These are phyloP conservation scores for Melianthus villosus DNA, from an alignment of 441 rosid species.

Conservation along the genomic window DNA sequence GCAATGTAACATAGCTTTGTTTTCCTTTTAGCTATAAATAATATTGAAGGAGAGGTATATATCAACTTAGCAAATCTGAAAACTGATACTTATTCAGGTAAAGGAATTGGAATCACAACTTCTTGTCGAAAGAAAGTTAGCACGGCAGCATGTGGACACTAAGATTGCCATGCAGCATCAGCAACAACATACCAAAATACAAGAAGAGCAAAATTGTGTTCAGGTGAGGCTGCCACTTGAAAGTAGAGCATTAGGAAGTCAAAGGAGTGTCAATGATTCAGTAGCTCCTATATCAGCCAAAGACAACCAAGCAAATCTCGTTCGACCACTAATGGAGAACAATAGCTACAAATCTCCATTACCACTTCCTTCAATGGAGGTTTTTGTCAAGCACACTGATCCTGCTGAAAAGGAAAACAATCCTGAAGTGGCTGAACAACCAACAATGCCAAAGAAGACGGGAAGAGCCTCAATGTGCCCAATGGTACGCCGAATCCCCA, in stretches of 20 bases:
- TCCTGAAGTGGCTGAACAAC: slow-evolving; percentile 41
- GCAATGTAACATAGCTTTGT: too few species aligned
- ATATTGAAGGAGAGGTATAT: too few species aligned
- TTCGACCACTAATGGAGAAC: slow-evolving; percentile 26
- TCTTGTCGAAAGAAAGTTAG: slow-evolving; percentile 77
- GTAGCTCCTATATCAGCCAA: slow-evolving; percentile 10
- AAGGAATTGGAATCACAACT: slow-evolving; percentile 86
- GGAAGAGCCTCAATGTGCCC: slow-evolving; percentile 69
- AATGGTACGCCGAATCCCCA: slow-evolving; percentile 19
- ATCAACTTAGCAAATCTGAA: too few species aligned
- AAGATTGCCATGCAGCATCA: slow-evolving; percentile 59
- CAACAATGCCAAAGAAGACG: slow-evolving; percentile 39
- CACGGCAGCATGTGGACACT: slow-evolving; percentile 85
- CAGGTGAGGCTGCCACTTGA: slow-evolving; percentile 38
- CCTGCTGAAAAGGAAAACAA: slow-evolving; percentile 72
- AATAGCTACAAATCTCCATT: slow-evolving; percentile 22
- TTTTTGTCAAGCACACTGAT: slow-evolving; percentile 23
- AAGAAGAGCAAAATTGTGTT: slow-evolving; percentile 32
- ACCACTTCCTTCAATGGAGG: slow-evolving; percentile 22
- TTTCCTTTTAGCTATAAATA: too few species aligned
- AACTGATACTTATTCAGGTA: slow-evolving; percentile 33
- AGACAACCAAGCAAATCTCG: slow-evolving; percentile 24
- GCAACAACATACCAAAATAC: slow-evolving; percentile 32
- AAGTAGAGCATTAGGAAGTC: slow-evolving; percentile 22
- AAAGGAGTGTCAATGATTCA: slow-evolving; percentile 26